These are phyloP conservation scores for Botrytis pseudocinerea DNA, from an alignment of 2,329 filamentous ascomycete species.

Conservation along the genomic window DNA sequence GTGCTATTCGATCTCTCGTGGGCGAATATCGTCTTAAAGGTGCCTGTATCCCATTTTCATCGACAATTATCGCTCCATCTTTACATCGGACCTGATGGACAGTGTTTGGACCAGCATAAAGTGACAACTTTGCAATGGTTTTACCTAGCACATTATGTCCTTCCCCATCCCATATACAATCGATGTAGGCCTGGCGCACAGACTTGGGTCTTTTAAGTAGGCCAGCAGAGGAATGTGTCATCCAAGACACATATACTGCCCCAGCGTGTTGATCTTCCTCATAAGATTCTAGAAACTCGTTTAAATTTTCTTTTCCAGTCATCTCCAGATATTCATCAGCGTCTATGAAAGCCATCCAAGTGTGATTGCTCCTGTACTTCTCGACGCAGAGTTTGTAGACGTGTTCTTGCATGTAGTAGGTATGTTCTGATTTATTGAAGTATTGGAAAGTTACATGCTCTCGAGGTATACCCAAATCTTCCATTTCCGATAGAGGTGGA, in stretches of 20 bases:
- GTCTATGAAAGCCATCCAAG: slow-evolving; percentile 42
- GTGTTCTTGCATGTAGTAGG: slow-evolving; percentile 26
- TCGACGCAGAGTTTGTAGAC: slow-evolving; percentile 33
- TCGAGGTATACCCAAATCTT: slow-evolving; percentile 31
- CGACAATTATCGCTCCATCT: slow-evolving; percentile 32
- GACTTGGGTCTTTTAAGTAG: slow-evolving; percentile 36
- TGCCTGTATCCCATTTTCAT: slow-evolving; percentile 35
- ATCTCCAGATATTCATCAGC: slow-evolving; percentile 41
- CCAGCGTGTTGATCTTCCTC: slow-evolving; percentile 35
- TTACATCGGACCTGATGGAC: slow-evolving; percentile 33
- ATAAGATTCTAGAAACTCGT: slow-evolving; percentile 36
- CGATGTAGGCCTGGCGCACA: slow-evolving; percentile 37
- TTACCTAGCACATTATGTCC: slow-evolving; percentile 40
- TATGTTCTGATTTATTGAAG: slow-evolving; percentile 23
- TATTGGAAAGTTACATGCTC: slow-evolving; percentile 32
- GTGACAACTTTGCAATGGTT: slow-evolving; percentile 37
- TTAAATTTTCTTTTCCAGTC: slow-evolving; percentile 33
- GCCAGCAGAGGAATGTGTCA: slow-evolving; percentile 40
- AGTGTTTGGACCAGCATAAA: slow-evolving; percentile 16
- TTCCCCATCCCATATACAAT: slow-evolving; percentile 38
- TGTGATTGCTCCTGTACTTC: slow-evolving; percentile 36
- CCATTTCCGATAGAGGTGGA: slow-evolving; percentile 30
- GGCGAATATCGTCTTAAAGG: slow-evolving; percentile 34
- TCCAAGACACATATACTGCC: slow-evolving; percentile 41
- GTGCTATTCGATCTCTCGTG: slow-evolving; percentile 37